A percentile compares a stretch with the other conserved stretches of the same genome.
These are phyloP conservation scores for Furcasterigmium sp. DNA, from an alignment of 2,329 filamentous ascomycete genomes.

Conservation along the genomic window DNA sequence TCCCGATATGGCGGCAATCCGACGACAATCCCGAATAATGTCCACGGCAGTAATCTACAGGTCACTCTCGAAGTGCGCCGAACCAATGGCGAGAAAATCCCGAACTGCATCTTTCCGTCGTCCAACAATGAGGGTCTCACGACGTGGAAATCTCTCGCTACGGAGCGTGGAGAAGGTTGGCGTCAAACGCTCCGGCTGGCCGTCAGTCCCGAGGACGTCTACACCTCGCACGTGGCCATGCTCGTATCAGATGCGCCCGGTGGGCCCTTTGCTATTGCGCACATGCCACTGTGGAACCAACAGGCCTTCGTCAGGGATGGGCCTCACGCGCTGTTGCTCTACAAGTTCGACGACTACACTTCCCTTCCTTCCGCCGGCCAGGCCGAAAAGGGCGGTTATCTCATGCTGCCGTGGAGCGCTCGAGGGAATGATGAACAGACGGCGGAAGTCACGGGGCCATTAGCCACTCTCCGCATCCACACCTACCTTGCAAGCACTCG, in stretches of 20 bases:
- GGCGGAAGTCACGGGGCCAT: constrained; percentile 71
- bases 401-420: constrained; percentile 75
- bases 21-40: constrained; percentile 57
- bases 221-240: constrained; percentile 80
- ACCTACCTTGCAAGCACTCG: constrained; percentile 92
- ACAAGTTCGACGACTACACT: constrained; percentile 89
- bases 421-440: constrained; percentile 60
- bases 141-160: constrained; percentile 81
- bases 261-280: constrained; percentile 84
- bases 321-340: constrained; percentile 72
- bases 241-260: constrained; percentile 82
- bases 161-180: constrained; percentile 78
- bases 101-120: constrained; percentile 80
- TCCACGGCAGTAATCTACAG: constrained; percentile 72
- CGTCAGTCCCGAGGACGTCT: constrained; percentile 73
- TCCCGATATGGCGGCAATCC: constrained; percentile 69
- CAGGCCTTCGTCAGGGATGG: constrained; percentile 88
- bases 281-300: constrained; percentile 90
- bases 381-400: constrained; percentile 77
- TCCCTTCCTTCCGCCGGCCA: constrained; percentile 51
- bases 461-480: constrained; percentile 72
- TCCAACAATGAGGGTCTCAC: constrained; percentile 76
- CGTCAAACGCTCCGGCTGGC: constrained; percentile 80
- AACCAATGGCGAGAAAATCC: constrained; percentile 72
- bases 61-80: constrained; percentile 84